These are phyloP conservation scores for Austroboletus novae-zelandiae DNA, from an alignment of 1,284 basidiomycete species.

Conservation along the genomic window DNA sequence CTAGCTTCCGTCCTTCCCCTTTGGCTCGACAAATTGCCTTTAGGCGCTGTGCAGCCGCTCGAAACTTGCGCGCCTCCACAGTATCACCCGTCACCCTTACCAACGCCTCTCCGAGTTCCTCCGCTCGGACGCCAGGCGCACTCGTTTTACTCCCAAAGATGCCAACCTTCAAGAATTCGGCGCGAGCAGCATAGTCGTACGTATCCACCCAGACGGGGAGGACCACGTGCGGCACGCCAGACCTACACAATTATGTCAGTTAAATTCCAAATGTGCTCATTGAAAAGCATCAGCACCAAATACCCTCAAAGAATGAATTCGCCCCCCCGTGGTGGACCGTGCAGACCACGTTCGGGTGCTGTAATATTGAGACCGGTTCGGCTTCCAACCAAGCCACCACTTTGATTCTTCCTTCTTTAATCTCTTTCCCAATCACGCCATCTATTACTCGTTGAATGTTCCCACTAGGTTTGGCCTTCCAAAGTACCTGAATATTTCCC, in stretches of 20 bases:
- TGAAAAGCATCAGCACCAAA: not conserved
- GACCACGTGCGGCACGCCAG: slow-evolving; percentile 9
- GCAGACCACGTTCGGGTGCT: not conserved
- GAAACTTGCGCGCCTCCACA: slow-evolving; percentile 5
- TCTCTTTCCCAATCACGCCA: not conserved
- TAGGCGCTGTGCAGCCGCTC: slow-evolving; percentile 4
- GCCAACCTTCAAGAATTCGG: slow-evolving; percentile 12
- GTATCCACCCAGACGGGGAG: slow-evolving; percentile 18
- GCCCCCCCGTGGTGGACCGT: not conserved
- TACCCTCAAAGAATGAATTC: not conserved
- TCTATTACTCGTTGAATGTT: not conserved
- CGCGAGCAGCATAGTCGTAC: slow-evolving; percentile 9
- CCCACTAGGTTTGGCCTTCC: not conserved
- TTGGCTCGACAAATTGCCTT: slow-evolving; percentile 7
- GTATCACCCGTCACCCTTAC: slow-evolving; percentile 6
- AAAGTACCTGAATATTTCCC: not conserved
- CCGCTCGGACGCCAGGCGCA: slow-evolving; percentile 9
- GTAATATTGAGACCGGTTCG: not conserved
- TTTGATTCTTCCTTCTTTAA: not conserved
- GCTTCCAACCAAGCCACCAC: not conserved
- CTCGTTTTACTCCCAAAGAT: slow-evolving; percentile 4
- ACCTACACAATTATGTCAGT: not conserved
- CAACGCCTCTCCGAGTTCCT: slow-evolving; percentile 10
- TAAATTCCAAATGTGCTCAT: too few relatives aligned
- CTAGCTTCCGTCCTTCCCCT: slow-evolving; percentile 7